phyloP scores from a whole-genome alignment of 805 yeast genomes.

The Lipomyces spencermartinsiae region DNA sequence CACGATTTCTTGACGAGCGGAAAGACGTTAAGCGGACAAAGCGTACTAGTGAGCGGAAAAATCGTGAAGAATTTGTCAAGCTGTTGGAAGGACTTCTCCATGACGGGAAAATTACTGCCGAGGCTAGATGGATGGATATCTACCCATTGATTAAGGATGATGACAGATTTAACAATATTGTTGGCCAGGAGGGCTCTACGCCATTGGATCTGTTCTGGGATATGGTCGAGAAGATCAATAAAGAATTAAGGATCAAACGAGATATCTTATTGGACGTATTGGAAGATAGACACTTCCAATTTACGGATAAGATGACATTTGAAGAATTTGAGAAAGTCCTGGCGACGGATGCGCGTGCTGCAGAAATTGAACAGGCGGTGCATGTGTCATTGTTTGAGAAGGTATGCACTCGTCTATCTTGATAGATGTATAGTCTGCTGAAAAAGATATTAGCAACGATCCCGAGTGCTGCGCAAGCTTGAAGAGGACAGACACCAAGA shows the following conservation, averaged over 20 bases:
- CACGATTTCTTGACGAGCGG: constrained; percentile 41
- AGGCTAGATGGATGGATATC: constrained; percentile 65
- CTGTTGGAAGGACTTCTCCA: constrained; percentile 51
- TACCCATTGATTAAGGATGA: constrained; percentile 60
- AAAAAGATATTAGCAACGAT: constrained; percentile 14
- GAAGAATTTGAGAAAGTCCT: constrained; percentile 41
- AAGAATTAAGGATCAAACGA: constrained; percentile 61
- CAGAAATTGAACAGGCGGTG: constrained; percentile 35
- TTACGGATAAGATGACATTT: constrained; percentile 38
- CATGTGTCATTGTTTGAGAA: constrained; percentile 21
- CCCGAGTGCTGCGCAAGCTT: constrained; percentile 32
- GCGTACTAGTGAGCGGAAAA: constrained; percentile 65
- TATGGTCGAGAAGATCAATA: constrained; percentile 64
- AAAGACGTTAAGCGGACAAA: constrained; percentile 48
- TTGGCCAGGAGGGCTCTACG: constrained; percentile 80
- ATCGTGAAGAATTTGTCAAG: constrained; percentile 63
- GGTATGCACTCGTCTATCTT: neutral
- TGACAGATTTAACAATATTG: constrained; percentile 60
- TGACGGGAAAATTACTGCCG: constrained; percentile 52
- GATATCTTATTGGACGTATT: constrained; percentile 63
- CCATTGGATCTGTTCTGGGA: constrained; percentile 82
- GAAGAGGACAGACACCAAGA: constrained; percentile 42
- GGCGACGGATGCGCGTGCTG: constrained; percentile 33
- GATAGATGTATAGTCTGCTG: neutral
- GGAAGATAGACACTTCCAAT: constrained; percentile 46